Base-by-base conservation (phyloP, 2,329 filamentous ascomycete genomes). In the Fusarium bulbicola region DNA sequence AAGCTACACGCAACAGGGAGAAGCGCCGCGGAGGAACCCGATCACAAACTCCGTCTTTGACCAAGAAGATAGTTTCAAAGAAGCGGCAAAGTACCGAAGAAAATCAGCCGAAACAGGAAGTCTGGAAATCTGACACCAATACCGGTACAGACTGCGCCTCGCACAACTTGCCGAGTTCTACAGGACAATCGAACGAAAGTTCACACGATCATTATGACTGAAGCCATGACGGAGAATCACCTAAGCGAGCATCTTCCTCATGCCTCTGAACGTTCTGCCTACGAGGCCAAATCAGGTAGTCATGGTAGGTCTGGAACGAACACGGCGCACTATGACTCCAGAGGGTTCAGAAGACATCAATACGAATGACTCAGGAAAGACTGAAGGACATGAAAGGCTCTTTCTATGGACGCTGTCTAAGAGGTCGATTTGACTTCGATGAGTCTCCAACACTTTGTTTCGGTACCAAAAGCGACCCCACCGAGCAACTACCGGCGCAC, bases 151-250 rank as follows among this genome's bases (percentile, higher is more conserved):
- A 69, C 20, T 70, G 21, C 36, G 74, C 62, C 4, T 45, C 66
- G 7, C 64, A 66, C 21, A 71, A 59, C 20, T 39, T 76, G 14
- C 63, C 69, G 24, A 73, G 56, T 43, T 65, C 69, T 16, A 52
- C 34, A 32, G 66, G 52, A n/a, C 63, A 63, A 26, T 63, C 74
- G 9, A 74, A 60, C 16, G 54, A 45, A 43, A 67, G 59, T 15
- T 62, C 47, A 13, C 67, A 63, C 46, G 50, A 60, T 11, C 72
- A 76, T 24, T 42, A 63, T 13, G 74, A 76, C 37, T 74, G 59
- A 76, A 12, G 34, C n/a, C 9, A 26, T 24, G 12, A 39, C 32
- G 7, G 43, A 16, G 21, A 40, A 34, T 14, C 21, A 15, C 39
- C 14, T 36, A 63, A 42, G n/a, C 24, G 9, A 30, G 8, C 16